Conservation (phyloP, 208 protist species). For the Crithidia sp. region DNA sequence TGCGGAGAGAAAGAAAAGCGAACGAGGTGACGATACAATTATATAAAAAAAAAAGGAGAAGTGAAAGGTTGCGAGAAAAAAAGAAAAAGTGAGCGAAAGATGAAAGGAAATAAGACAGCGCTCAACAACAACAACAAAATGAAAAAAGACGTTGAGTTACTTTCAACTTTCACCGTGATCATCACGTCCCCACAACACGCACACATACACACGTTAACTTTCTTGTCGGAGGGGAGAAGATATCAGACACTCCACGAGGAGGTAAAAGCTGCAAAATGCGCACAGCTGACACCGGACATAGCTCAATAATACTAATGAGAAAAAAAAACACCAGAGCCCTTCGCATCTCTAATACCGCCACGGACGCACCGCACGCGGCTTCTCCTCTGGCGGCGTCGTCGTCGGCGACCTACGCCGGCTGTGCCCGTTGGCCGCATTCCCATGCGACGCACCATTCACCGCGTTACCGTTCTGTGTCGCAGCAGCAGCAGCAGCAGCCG, state of each 20-base stretch:
- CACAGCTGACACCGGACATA: too few species aligned
- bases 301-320: not conserved
- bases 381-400: not conserved
- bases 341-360: constrained; percentile 4
- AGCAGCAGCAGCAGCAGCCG: too few species aligned
- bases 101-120: not conserved
- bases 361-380: not conserved
- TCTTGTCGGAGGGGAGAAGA: too few species aligned
- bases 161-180: not conserved
- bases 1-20: not conserved
- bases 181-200: not conserved
- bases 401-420: constrained; percentile 3
- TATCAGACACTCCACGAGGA: too few species aligned
- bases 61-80: not conserved
- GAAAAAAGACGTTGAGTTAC: not conserved
- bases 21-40: not conserved
- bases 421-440: not conserved
- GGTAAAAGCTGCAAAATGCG: too few species aligned
- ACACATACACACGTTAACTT: not conserved
- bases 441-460: not conserved
- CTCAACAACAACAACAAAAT: not conserved
- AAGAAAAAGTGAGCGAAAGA: constrained; percentile 10
- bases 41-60: constrained; percentile 1
- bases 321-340: not conserved
- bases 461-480: not conserved